Base-by-base conservation (phyloP, 2,329 filamentous ascomycete genomes). In the Cladorrhinum sp. region DNA sequence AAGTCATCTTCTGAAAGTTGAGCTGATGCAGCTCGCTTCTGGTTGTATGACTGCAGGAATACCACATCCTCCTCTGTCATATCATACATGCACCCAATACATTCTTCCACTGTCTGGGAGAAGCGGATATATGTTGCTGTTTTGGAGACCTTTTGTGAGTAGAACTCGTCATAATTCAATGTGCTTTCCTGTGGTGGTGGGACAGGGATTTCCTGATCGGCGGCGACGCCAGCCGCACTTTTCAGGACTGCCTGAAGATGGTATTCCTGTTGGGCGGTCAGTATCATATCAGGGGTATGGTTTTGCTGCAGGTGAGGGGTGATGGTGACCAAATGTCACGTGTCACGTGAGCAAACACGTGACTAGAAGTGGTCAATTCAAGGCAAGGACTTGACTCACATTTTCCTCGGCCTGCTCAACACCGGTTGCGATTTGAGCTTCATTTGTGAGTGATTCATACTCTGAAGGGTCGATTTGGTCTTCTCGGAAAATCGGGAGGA, bases 381-480 rank as follows among this genome's bases (percentile, higher is more conserved):
- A 68, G 60, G 62, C 65, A 65, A 68, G 66, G 67, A 62, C 70
- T 67, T 65, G 68, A 91, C 92, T 86, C 78, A 97, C 95, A 80
- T 93, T 93, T 85, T 98, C 93, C 79, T 99, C 95, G 66, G 88
- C 91, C 75, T 96, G 93, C 78, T 99, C 95, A 70, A 99, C 95
- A 77, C 95, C 95, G 67, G 93, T 97, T 74, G 95, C 92, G 74
- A 97, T 92, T 88, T 91, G 78, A 82, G 86, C 80, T 85, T 91
- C 84, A 74, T 89, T 89, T 69, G 89, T 90, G 74, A 93, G 87
- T 70, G 90, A 85, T 78, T 96, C 91, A 76, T 97, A 96, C 77
- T 92, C 86, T 71, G 82, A 85, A 72, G 89, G 83, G 73, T 97
- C 92, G 77, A 98, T 89, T 74, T 98, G 91, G 76, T 92, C 84